Conservation (phyloP, 768 basidiomycete genomes). For the Kwoniella sp. region DNA sequence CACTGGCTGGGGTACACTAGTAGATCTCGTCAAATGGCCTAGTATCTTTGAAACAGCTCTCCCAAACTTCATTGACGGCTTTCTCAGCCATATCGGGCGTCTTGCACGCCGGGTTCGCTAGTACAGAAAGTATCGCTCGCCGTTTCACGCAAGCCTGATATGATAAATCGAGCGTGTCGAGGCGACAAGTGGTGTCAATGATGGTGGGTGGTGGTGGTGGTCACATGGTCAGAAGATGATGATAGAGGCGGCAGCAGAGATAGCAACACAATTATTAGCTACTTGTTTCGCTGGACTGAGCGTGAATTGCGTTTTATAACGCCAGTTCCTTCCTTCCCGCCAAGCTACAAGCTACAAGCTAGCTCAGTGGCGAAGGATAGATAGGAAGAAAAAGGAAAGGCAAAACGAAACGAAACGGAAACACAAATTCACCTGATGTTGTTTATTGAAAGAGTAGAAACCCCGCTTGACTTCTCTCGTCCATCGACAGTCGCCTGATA, state of each 20-base stretch:
- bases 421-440: slow-evolving; percentile 90
- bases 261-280: too few species aligned
- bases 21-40: slow-evolving; percentile 86
- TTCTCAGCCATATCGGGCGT: slow-evolving; percentile 75
- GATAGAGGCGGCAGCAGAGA: too few species aligned
- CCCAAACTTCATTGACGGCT: slow-evolving; percentile 95
- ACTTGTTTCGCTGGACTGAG: too few species aligned
- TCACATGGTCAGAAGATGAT: too few species aligned
- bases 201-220: too few species aligned
- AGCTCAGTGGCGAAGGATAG: too few species aligned
- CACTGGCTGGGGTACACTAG: slow-evolving; percentile 10
- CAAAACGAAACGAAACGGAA: too few species aligned
- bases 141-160: slow-evolving; percentile 83
- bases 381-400: too few species aligned
- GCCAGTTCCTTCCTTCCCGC: too few species aligned
- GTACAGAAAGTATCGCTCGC: slow-evolving; percentile 78
- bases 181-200: too few species aligned
- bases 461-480: slow-evolving; percentile 77
- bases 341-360: too few species aligned
- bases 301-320: too few species aligned
- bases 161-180: slow-evolving; percentile 5
- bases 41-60: slow-evolving; percentile 92
- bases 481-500: slow-evolving; percentile 91
- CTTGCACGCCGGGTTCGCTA: slow-evolving; percentile 76
- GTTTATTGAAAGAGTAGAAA: slow-evolving; percentile 79